Conservation (phyloP, 352 stramenopile genomes). For the Pythium dissotocum region DNA sequence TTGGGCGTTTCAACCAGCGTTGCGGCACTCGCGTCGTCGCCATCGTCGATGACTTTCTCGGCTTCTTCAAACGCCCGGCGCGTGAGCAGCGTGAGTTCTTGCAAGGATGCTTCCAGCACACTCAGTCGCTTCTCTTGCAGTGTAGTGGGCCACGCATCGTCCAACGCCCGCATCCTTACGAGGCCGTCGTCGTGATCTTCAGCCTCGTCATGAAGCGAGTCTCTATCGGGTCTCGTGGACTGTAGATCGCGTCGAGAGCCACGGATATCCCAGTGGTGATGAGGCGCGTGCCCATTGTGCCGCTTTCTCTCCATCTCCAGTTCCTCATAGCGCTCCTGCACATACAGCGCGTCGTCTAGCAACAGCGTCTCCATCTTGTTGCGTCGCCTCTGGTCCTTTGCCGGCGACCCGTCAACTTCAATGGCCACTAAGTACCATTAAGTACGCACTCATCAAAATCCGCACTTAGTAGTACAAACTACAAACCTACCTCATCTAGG, state of each 20-base stretch:
- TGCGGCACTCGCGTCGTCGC: not conserved
- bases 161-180: not conserved
- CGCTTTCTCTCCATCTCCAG: conserved; percentile 30
- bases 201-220: not conserved
- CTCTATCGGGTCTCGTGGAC: not conserved
- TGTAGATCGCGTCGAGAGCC: not conserved
- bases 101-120: conserved; percentile 10
- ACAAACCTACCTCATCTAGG: conserved; percentile 10
- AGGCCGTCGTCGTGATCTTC: not conserved
- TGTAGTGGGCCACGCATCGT: not conserved
- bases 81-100: conserved; percentile 1
- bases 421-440: conserved; percentile 14
- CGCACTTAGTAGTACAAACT: not conserved
- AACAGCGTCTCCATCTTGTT: conserved; percentile 59
- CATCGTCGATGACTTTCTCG: conserved; percentile 7
- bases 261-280: not conserved
- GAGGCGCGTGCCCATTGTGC: not conserved
- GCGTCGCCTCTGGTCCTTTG: not conserved
- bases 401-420: conserved; percentile 26
- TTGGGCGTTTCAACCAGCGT: not conserved
- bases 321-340: conserved; percentile 49
- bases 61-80: conserved; percentile 8
- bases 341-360: conserved; percentile 42
- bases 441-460: conserved; percentile 6
- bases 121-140: not conserved